Percentiles rank a stretch among this genome's conserved stretches.
Evolutionary conservation across 768 basidiomycete genomes (phyloP).

Genomic region (Boletellus ananas): DNA sequence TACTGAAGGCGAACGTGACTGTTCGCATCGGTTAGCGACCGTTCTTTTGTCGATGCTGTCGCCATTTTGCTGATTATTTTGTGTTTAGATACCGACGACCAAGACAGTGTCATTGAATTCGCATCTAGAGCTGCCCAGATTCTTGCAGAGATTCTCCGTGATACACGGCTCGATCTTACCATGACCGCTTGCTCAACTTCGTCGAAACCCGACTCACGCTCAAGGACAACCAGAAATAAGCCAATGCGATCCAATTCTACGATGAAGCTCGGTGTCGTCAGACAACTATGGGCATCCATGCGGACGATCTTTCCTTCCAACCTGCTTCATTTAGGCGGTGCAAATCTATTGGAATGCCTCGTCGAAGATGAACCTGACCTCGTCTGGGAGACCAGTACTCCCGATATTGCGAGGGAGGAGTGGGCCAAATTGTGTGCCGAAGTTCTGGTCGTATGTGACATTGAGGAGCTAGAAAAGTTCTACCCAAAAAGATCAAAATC

Average conservation of each 20-base stretch:
- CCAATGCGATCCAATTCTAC: constrained; percentile 37
- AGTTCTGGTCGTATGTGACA: constrained; percentile 44
- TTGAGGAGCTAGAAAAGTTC: constrained; percentile 47
- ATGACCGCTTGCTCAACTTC: constrained; percentile 22
- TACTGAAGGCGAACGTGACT: constrained; percentile 49
- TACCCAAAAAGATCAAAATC: constrained; percentile 38
- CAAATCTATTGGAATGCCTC: constrained; percentile 47
- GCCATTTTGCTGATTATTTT: constrained; percentile 5
- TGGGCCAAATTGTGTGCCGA: constrained; percentile 66
- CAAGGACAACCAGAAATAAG: constrained; percentile 2
- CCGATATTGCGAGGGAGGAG: constrained; percentile 43
- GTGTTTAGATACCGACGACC: constrained; percentile 42
- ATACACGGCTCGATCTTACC: constrained; percentile 43
- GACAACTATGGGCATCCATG: constrained; percentile 54
- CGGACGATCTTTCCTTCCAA: constrained; percentile 40
- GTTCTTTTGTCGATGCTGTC: constrained; percentile 3
- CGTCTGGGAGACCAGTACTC: constrained; percentile 39
- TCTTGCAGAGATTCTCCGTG: constrained; percentile 47
- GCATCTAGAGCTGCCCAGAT: constrained; percentile 39
- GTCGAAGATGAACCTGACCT: constrained; percentile 46
- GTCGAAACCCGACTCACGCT: constrained; percentile 4
- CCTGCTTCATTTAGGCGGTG: constrained; percentile 42
- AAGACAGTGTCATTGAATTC: constrained; percentile 37
- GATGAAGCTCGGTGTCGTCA: constrained; percentile 55
- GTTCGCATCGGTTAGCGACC: constrained; percentile 50